Base-by-base conservation (phyloP, 768 basidiomycete genomes). In the Boletus vinaceobasis region DNA sequence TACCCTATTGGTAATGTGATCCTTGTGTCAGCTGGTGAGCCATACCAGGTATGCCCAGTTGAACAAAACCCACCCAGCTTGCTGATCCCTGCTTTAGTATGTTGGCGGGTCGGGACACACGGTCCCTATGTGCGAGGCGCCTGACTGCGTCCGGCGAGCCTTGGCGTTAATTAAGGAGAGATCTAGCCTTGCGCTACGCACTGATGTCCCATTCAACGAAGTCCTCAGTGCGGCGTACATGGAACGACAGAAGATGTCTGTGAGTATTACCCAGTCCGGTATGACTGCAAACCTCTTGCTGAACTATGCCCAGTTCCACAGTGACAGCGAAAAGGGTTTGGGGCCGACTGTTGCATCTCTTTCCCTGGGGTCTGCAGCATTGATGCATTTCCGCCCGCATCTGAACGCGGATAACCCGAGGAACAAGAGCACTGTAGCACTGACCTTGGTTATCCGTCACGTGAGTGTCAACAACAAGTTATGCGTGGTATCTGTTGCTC, bases 191-290 rank as follows among this genome's bases (percentile, higher is more conserved):
- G 80, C 83, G 10, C 65, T 90, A 14, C 61, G 57, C 2, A 57
- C 52, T 15, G 50, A 67, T 11, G 60, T 71, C 26, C 61, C 69
- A 0, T 91, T 92, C 73, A 93, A 93, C 60, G 90, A 93, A 69
- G 77, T 93, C 35, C 76, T 93, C 31, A 86, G 84, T 55, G 88
- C 86, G 43, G 90, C 88, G 1, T 93, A 93, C 62, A 90, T 92
- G 87, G 87, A 89, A 63, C 77, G 81, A 53, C 90, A 92, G 68
- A 87, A 79, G 65, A 93, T 93, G 90, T 80, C 88, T 46, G 90
- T 90, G 65, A 63, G 80, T 69, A 15, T 14, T 33, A 31, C 32
- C 21, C 56, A 35, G 17, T 50, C n/a, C 17, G 1, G 26, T 31
- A 7, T 33, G 33, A 44, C 31, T n/a, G 23, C 6, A 50, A 38